Evolutionary conservation across 495 filamentous ascomycete genomes (phyloP).

Genomic region (Neurospora hispaniola): DNA sequence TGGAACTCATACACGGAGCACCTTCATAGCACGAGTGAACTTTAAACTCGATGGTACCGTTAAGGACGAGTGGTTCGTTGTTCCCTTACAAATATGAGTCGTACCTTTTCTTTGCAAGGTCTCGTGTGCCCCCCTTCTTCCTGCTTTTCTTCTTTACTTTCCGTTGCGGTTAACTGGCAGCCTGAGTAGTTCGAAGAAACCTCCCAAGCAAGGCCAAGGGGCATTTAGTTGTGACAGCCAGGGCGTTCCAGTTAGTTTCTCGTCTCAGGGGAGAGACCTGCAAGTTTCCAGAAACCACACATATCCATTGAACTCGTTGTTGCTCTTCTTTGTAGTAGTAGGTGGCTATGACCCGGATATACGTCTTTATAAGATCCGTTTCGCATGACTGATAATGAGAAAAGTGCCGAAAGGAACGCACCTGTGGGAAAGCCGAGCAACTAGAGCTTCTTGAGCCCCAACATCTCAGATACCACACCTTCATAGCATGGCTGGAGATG

Average conservation of each 20-base stretch:
- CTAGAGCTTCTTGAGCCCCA: neutral
- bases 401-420: neutral
- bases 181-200: neutral
- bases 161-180: neutral
- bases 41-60: conserved; percentile 22
- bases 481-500: neutral
- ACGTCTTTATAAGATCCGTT: neutral
- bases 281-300: neutral
- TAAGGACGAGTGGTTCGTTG: conserved; percentile 69
- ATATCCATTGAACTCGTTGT: neutral
- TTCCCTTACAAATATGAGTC: conserved; percentile 67
- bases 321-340: neutral
- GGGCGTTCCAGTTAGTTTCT: neutral
- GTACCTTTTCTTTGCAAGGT: conserved; percentile 43
- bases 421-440: neutral
- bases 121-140: neutral
- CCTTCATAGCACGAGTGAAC: neutral
- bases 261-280: neutral
- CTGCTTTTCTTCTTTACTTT: neutral
- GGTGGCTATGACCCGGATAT: neutral
- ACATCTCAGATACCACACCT: neutral
- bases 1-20: conserved; percentile 12
- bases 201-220: neutral
- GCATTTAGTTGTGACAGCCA: neutral
- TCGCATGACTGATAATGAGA: neutral